These are phyloP conservation scores for Coffea eugenioides DNA, from an alignment of 257 asterid genomes.

Conservation along the genomic window DNA sequence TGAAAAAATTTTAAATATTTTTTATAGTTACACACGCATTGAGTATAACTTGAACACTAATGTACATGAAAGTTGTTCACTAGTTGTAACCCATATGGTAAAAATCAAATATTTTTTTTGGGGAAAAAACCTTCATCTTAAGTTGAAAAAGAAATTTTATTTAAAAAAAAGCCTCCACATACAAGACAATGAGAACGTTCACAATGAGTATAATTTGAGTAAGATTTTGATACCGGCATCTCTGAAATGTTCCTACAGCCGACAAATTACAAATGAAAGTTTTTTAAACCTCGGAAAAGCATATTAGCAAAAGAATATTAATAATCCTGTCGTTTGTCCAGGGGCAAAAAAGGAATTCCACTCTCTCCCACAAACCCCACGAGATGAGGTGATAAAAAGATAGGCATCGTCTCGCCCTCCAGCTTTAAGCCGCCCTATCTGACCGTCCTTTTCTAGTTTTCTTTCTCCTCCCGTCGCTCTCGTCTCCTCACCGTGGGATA, in stretches of 20 bases:
- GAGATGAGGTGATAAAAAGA: conserved; percentile 21
- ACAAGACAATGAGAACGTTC: background rate
- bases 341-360: conserved; percentile 8
- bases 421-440: conserved; percentile 36
- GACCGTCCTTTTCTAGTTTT: conserved; percentile 19
- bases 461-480: background rate
- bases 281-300: background rate
- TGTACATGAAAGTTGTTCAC: too few relatives aligned
- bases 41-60: too few relatives aligned
- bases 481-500: background rate
- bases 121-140: too few relatives aligned
- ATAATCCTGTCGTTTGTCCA: too few relatives aligned
- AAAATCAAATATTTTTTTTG: too few relatives aligned
- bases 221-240: background rate
- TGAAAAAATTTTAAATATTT: too few relatives aligned
- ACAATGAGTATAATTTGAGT: too few relatives aligned
- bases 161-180: too few relatives aligned
- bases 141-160: too few relatives aligned
- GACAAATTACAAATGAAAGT: background rate
- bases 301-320: background rate
- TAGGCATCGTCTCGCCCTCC: conserved; percentile 17
- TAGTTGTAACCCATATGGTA: background rate
- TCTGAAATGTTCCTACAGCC: background rate
- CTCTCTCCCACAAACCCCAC: background rate
- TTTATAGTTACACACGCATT: too few relatives aligned